These are phyloP conservation scores for Solanum sejunctum DNA, from an alignment of 257 asterid genomes.

Conservation along the genomic window DNA sequence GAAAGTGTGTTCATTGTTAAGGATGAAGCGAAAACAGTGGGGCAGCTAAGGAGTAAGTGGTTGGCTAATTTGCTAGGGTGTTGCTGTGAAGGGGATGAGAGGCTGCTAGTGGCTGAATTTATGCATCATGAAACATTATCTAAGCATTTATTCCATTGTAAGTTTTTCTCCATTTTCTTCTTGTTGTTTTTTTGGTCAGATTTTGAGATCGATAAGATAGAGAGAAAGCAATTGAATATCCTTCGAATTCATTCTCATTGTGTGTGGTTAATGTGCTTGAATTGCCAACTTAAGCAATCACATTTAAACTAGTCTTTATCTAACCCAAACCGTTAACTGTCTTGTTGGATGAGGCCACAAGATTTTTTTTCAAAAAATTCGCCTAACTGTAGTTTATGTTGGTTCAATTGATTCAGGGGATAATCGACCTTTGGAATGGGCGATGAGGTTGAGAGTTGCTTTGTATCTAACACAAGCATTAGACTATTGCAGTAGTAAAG, in stretches of 20 bases:
- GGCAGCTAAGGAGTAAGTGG: conserved; percentile 31
- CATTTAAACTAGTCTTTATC: neutral
- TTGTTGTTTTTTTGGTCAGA: neutral
- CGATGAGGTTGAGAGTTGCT: conserved; percentile 42
- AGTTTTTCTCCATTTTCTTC: neutral
- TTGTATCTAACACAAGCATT: conserved; percentile 39
- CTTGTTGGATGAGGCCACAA: neutral
- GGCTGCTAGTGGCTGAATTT: conserved; percentile 36
- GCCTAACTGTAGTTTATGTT: neutral
- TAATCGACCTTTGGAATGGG: conserved; percentile 33
- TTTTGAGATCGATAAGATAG: neutral
- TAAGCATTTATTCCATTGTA: conserved; percentile 35
- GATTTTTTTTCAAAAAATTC: neutral
- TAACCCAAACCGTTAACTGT: neutral
- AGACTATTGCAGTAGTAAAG: conserved; percentile 41
- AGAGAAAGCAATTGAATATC: neutral
- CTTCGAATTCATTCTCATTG: neutral
- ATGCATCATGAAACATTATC: conserved; percentile 42
- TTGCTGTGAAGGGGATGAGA: conserved; percentile 34
- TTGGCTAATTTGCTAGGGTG: conserved; percentile 35
- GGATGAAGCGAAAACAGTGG: conserved; percentile 36
- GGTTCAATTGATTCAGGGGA: conserved; percentile 20
- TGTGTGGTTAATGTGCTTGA: neutral
- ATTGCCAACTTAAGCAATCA: neutral
- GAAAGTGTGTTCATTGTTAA: conserved; percentile 1